A percentile compares a stretch with the other conserved stretches of the same genome.
Conservation (phyloP, 2,329 filamentous ascomycete species). For the Colletotrichum magnum region DNA sequence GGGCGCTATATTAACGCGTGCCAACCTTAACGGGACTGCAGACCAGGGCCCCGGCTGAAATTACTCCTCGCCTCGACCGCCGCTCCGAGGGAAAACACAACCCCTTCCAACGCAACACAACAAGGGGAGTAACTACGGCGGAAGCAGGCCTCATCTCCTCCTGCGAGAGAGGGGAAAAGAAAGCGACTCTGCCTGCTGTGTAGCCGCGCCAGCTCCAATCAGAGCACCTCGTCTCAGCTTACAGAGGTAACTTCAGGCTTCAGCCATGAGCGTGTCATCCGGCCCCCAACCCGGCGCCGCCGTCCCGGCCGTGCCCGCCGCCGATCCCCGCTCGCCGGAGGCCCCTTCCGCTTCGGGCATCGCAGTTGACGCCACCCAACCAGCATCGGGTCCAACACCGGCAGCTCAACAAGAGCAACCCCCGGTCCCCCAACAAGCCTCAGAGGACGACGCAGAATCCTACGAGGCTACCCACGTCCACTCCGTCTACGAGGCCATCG, state of each 20-base stretch:
- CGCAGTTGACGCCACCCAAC: background rate
- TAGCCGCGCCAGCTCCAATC: background rate
- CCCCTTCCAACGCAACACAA: background rate
- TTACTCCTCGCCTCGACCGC: constrained; percentile 1
- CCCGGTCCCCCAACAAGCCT: background rate
- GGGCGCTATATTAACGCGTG: constrained; percentile 23
- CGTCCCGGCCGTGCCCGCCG: constrained; percentile 24
- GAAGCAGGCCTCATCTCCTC: constrained; percentile 10
- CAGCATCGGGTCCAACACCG: background rate
- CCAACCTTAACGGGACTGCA: constrained; percentile 37
- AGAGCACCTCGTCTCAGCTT: constrained; percentile 3
- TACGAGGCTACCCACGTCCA: constrained; percentile 95
- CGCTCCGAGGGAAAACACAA: background rate
- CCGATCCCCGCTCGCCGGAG: constrained; percentile 27
- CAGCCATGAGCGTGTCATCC: constrained; percentile 23
- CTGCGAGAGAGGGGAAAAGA: background rate
- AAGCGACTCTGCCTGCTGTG: background rate
- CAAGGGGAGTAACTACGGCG: constrained; percentile 12
- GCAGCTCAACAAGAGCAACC: background rate
- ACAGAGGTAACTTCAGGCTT: background rate
- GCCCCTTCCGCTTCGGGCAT: constrained; percentile 7
- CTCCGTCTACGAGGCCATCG: constrained; percentile 89
- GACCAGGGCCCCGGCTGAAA: constrained; percentile 26
- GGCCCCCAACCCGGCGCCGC: constrained; percentile 32
- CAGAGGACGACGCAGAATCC: constrained; percentile 56